These are phyloP conservation scores for Epicoccum sorghinum DNA, from an alignment of 2,329 filamentous ascomycete species.

Conservation along the genomic window DNA sequence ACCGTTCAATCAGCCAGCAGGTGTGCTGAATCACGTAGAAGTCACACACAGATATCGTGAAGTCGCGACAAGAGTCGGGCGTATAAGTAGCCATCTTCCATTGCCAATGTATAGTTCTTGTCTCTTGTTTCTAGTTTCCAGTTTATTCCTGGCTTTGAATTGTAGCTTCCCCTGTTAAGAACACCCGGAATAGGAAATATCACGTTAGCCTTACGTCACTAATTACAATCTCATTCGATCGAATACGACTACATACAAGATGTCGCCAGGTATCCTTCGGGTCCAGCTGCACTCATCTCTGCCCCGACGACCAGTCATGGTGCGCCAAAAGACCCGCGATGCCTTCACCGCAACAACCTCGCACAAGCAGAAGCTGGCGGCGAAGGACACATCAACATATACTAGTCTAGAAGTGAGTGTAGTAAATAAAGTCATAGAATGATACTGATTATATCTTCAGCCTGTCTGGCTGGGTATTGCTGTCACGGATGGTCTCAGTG, in stretches of 20 bases:
- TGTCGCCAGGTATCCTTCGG: conserved; percentile 3
- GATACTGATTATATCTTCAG: conserved; percentile 17
- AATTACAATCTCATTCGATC: conserved; percentile 6
- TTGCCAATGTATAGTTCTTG: not conserved
- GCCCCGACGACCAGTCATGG: conserved; percentile 21
- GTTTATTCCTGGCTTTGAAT: too few species aligned
- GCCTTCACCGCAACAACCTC: conserved; percentile 35
- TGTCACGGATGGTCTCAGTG: conserved; percentile 58
- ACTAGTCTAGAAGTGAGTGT: conserved; percentile 26
- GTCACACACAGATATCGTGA: conserved; percentile 5
- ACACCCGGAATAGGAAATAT: conserved; percentile 4
- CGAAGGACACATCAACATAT: conserved; percentile 18
- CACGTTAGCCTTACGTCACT: conserved; percentile 17
- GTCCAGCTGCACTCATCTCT: not conserved
- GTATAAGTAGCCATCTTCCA: not conserved
- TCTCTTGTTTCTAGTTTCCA: too few species aligned
- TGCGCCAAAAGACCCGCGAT: conserved; percentile 30
- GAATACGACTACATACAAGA: conserved; percentile 2
- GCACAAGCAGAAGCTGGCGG: conserved; percentile 26
- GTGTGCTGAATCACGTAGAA: conserved; percentile 10
- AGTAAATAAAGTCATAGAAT: not conserved
- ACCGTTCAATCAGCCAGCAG: conserved; percentile 4
- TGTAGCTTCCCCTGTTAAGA: not conserved
- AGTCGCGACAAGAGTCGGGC: not conserved
- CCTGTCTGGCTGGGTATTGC: conserved; percentile 67